A percentile compares a stretch with the other conserved stretches of the same genome.
Evolutionary conservation across 768 basidiomycete species (phyloP).

Genomic region (Russula lepida): DNA sequence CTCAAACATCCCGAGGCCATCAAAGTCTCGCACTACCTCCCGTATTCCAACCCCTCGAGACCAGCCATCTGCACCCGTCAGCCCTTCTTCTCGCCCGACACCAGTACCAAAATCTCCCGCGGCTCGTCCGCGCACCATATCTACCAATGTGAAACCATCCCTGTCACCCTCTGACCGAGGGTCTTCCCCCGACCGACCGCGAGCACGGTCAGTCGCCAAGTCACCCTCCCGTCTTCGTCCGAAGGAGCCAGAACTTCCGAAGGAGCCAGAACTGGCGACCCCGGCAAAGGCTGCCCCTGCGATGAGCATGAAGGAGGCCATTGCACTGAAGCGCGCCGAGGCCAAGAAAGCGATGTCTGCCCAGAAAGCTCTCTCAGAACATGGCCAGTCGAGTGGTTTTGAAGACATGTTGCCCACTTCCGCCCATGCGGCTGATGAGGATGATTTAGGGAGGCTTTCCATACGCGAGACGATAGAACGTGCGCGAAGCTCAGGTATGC

Average conservation of each 20-base stretch:
- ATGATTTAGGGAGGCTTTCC: constrained; percentile 56
- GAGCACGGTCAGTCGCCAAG: not conserved
- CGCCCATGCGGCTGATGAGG: constrained; percentile 32
- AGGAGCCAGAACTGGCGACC: constrained; percentile 12
- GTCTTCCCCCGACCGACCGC: not conserved
- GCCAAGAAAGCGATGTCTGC: constrained; percentile 48
- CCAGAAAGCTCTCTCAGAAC: constrained; percentile 22
- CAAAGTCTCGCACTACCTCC: constrained; percentile 1
- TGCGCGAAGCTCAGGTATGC: constrained; percentile 66
- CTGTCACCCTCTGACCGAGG: not conserved
- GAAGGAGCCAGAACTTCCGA: not conserved
- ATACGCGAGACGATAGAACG: constrained; percentile 70
- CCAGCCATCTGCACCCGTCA: not conserved
- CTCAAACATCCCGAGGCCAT: constrained; percentile 1
- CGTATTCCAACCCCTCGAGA: not conserved
- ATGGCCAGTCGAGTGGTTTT: constrained; percentile 31
- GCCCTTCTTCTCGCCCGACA: not conserved
- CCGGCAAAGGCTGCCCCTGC: constrained; percentile 28
- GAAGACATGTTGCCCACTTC: constrained; percentile 41
- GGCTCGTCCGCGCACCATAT: not conserved
- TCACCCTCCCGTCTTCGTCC: not conserved
- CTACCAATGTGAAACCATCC: not conserved
- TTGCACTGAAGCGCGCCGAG: constrained; percentile 71
- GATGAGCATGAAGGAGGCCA: constrained; percentile 63
- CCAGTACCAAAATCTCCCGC: not conserved